Conservation (phyloP, 331 rosid species). For the Arachis monticola region DNA sequence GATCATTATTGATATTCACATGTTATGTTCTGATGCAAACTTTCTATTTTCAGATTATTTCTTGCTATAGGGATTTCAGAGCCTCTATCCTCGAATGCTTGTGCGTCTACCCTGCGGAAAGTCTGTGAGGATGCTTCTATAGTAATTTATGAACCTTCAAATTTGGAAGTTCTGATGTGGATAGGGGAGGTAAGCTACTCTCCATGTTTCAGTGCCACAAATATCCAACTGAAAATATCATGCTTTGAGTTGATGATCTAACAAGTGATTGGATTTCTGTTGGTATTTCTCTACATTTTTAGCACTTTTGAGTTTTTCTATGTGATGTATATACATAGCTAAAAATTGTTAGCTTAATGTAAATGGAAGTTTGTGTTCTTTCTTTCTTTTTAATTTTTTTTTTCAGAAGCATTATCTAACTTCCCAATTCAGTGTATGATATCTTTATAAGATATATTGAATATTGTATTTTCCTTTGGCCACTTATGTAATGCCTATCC, state of each 20-base stretch:
- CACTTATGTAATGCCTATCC: constrained; percentile 34
- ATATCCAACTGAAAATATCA: constrained; percentile 32
- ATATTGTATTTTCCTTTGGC: constrained; percentile 32
- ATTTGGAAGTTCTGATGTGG: constrained; percentile 97
- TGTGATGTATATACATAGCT: constrained; percentile 4
- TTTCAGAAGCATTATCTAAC: constrained; percentile 10
- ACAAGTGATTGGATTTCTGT: constrained; percentile 17
- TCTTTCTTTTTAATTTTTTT: not conserved
- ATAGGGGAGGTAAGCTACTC: constrained; percentile 84
- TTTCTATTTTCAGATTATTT: constrained; percentile 73
- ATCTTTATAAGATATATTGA: constrained; percentile 32
- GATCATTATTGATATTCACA: constrained; percentile 26
- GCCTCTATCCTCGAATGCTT: constrained; percentile 80
- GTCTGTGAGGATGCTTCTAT: constrained; percentile 89
- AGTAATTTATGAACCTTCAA: constrained; percentile 80
- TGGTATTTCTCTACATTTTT: constrained; percentile 15
- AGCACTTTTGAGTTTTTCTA: constrained; percentile 4
- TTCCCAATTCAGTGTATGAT: constrained; percentile 27
- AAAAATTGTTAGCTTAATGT: constrained; percentile 14
- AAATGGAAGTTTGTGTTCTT: constrained; percentile 10
- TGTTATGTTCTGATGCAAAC: constrained; percentile 40
- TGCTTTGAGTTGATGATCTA: constrained; percentile 20
- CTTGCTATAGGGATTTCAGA: constrained; percentile 91
- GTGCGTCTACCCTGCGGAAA: constrained; percentile 91
- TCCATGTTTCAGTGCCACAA: constrained; percentile 20